Conservation (phyloP, 2,329 filamentous ascomycete genomes). For the Fusarium beomiforme region DNA sequence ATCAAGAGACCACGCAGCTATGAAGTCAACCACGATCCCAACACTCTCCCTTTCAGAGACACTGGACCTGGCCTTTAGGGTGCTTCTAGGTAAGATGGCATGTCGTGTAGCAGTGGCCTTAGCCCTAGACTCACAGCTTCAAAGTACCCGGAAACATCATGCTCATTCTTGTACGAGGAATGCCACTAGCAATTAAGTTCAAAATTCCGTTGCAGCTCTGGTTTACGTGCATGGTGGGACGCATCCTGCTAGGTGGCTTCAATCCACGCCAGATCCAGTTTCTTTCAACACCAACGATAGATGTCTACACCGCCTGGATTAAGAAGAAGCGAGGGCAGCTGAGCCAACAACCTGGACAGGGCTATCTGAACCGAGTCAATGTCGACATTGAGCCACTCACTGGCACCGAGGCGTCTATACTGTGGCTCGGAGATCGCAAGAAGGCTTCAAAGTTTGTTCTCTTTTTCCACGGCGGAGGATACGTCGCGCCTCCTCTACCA, state of each 20-base stretch:
- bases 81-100: accelerated
- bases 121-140: accelerated
- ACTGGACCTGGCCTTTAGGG: accelerated
- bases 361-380: not conserved
- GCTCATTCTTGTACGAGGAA: not conserved
- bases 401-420: not conserved
- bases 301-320: not conserved
- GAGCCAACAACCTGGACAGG: too few relatives aligned
- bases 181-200: not conserved
- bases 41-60: not conserved
- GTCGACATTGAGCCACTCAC: not conserved
- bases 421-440: not conserved
- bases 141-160: not conserved
- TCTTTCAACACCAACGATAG: not conserved
- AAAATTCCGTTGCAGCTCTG: not conserved
- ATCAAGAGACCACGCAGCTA: not conserved
- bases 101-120: accelerated
- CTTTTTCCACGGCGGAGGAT: not conserved
- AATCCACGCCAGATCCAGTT: not conserved
- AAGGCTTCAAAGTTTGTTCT: not conserved
- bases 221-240: not conserved
- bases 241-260: not conserved
- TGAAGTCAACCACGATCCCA: not conserved
- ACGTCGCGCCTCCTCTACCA: not conserved
- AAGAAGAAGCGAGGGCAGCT: not conserved